Conservation (phyloP, 108 stramenopile genomes). For the Discostella stelligeroides region DNA sequence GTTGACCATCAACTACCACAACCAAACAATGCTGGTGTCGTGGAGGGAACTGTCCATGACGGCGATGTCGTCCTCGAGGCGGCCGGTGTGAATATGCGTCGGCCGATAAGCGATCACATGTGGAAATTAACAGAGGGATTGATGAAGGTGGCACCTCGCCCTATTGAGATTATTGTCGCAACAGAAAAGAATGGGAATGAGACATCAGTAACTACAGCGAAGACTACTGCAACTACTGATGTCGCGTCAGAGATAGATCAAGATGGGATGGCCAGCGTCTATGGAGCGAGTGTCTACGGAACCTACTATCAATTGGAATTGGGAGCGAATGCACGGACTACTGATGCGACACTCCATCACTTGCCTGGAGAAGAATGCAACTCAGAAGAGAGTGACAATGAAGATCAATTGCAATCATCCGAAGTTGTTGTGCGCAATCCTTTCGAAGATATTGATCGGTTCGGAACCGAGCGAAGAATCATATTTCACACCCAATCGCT, state of each 20-base stretch:
- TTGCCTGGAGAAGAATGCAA: neutral
- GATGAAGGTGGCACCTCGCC: slow-evolving; percentile 82
- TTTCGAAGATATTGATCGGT: slow-evolving; percentile 28
- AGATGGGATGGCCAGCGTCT: neutral
- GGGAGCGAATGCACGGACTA: slow-evolving; percentile 11
- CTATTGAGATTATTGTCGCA: slow-evolving; percentile 72
- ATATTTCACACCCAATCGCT: slow-evolving; percentile 70
- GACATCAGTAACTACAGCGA: neutral
- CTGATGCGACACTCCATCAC: slow-evolving; percentile 9
- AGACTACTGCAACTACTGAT: neutral
- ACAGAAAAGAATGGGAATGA: slow-evolving; percentile 23
- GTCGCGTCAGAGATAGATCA: too few species aligned
- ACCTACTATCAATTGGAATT: slow-evolving; percentile 32
- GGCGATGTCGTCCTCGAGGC: slow-evolving; percentile 84
- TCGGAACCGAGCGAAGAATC: slow-evolving; percentile 70
- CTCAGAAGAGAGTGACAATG: neutral
- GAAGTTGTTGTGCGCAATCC: slow-evolving; percentile 14
- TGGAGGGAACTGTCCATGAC: slow-evolving; percentile 56
- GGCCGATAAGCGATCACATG: slow-evolving; percentile 88
- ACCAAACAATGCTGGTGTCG: slow-evolving; percentile 6
- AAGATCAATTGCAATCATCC: neutral
- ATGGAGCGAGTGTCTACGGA: neutral
- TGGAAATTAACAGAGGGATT: slow-evolving; percentile 85
- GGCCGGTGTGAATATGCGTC: slow-evolving; percentile 78
- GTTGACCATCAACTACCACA: neutral